Conservation (phyloP, 2,329 filamentous ascomycete genomes). For the Biscogniauxia marginata region DNA sequence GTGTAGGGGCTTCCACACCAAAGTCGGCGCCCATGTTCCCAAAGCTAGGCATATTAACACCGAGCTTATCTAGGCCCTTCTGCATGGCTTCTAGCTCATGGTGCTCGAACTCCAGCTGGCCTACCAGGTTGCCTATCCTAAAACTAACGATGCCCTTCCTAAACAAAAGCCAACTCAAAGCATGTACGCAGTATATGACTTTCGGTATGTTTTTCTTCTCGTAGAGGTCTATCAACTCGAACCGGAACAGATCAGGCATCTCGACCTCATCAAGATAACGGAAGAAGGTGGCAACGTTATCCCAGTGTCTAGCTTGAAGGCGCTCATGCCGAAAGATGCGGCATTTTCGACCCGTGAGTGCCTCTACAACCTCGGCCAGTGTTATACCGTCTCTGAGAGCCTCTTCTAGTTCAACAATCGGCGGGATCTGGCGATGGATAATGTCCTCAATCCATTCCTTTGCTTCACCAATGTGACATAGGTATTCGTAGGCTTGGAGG, state of each 20-base stretch:
- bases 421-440: slow-evolving; percentile 60
- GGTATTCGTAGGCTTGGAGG: slow-evolving; percentile 94
- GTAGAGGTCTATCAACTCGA: slow-evolving; percentile 95
- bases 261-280: slow-evolving; percentile 88
- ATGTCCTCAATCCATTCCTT: slow-evolving; percentile 91
- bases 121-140: slow-evolving; percentile 92
- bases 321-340: slow-evolving; percentile 84
- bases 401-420: slow-evolving; percentile 92
- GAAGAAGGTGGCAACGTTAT: slow-evolving; percentile 97
- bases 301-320: slow-evolving; percentile 91
- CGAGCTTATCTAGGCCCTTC: slow-evolving; percentile 93
- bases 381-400: slow-evolving; percentile 90
- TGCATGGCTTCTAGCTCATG: slow-evolving; percentile 97
- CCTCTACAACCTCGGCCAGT: slow-evolving; percentile 88
- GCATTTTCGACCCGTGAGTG: slow-evolving; percentile 70
- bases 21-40: slow-evolving; percentile 96
- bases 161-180: slow-evolving; percentile 94
- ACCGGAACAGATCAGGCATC: slow-evolving; percentile 91
- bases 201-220: slow-evolving; percentile 99
- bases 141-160: slow-evolving; percentile 94
- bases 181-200: slow-evolving; percentile 98
- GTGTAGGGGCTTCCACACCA: slow-evolving; percentile 72
- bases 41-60: slow-evolving; percentile 95
- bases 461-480: slow-evolving; percentile 97
- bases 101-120: slow-evolving; percentile 94